phyloP scores from a whole-genome alignment of 208 protist species.

The Herpetomonas tarakana region DNA sequence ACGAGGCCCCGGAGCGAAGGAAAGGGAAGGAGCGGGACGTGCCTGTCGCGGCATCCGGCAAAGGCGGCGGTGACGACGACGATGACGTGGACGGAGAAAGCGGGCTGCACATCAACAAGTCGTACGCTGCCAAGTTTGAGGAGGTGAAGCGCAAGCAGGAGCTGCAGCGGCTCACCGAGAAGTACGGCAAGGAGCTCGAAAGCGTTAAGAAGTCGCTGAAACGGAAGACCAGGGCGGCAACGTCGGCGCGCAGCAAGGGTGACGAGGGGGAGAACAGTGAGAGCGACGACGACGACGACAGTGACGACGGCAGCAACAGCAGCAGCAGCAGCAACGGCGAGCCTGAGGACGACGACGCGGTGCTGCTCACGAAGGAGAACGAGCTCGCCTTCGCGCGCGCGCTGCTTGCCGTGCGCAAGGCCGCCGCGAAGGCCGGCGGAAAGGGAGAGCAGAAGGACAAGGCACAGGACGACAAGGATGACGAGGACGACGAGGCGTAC shows the following conservation, averaged over 20 bases:
- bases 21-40: no score
- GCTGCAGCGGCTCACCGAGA: constrained; percentile 77
- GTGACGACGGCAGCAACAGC: constrained; percentile 61
- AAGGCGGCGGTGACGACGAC: no score
- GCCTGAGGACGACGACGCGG: constrained; percentile 72
- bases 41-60: no score
- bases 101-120: constrained; percentile 64
- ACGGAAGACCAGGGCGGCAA: constrained; percentile 3
- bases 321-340: not conserved
- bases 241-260: not conserved
- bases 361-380: constrained; percentile 76
- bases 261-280: constrained; percentile 12
- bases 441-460: constrained; percentile 11
- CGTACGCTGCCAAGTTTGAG: constrained; percentile 83
- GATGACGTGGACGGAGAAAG: constrained; percentile 2
- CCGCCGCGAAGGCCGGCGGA: constrained; percentile 18
- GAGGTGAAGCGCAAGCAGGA: constrained; percentile 89
- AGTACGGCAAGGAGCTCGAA: constrained; percentile 64
- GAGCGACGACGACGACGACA: constrained; percentile 29
- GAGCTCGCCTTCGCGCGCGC: constrained; percentile 81
- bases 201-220: constrained; percentile 3
- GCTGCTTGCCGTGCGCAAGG: constrained; percentile 70
- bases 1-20: no score
- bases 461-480: not conserved
- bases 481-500: constrained; percentile 4